Base-by-base conservation (phyloP, 2,329 filamentous ascomycete genomes). In the Blastomyces parvus region DNA sequence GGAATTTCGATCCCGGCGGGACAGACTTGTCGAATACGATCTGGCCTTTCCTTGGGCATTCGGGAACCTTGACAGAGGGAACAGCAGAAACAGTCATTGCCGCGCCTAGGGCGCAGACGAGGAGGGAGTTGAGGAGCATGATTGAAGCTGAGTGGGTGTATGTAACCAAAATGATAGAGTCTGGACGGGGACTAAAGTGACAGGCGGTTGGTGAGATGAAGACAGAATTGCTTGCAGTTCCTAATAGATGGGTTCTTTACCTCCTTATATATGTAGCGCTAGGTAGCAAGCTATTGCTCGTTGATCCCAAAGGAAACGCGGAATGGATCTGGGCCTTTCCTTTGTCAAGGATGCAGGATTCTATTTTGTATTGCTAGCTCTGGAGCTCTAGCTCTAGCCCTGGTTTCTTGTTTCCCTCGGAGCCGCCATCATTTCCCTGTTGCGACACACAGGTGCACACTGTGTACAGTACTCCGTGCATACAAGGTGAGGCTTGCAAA, bases 1-100 rank as follows among this genome's bases (percentile, higher is more conserved):
- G 78, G 63, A 82, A 82, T 22, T 70, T 65, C 33, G 66, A 66
- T 63, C 69, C 64, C 58, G 78, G 74, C 1, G 80, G 80, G 33
- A 82, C 77, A 0, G 78, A 75, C 62, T 74, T 77, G 69, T 72
- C 68, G 70, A 64, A 66, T 22, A 22, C 52, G 17, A 53, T 33
- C 17, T 52, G 63, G 53, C 57, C 42, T 53, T 44, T 60, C 25
- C 33, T 46, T 14, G 66, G 66, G 25, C 66, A 67, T 36, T 13
- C 30, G 11, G 60, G 62, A n/a, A 66, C 66, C 22, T 2, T 9
- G 30, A 19, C 8, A n/a, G 53, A n/a, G n/a, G n/a, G n/a, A n/a
- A n/a, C 14, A 19, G 42, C 59, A 13, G 59, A 60, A 48, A 27
- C 57, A 22, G 50, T 14, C 22, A 53, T 52, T 46, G 62, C 58